Evolutionary conservation across 164 flowering plant species (phyloP), one percentile per base, ranked within the genome.

Genomic region (Platanus orientalis): DNA sequence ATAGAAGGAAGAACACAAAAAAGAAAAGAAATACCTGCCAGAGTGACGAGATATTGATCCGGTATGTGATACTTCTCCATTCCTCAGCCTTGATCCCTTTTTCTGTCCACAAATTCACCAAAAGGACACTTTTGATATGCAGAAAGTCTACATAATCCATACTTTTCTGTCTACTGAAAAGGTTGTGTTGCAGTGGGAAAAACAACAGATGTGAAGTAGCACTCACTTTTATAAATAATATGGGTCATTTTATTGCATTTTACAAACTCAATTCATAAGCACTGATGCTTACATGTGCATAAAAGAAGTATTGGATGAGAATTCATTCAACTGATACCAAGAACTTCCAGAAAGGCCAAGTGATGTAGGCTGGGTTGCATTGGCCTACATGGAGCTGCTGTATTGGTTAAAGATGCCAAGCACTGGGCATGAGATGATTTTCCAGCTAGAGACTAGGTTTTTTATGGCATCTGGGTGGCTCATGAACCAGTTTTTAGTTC

Each of bases 11-110:
- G 25, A 23, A 58, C 7, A 47, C 13, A 17, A 28, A 25, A 47
- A 13, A 26, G 19, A 17, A 57, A 57, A 45, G 49, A 45, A 2
- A 61, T 79, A 90, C 95, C 96, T 82, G 80, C 77, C 70, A 75
- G 76, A 76, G 56, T 13, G 62, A 57, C 57, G 63, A 25, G 83
- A 67, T 39, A 73, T 36, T 29, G 86, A 74, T 52, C 66, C 68
- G 69, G 60, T 61, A 57, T 61, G 67, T 32, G 71, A 65, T 17
- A 65, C 54, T 61, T 75, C 79, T 56, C 78, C 78, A 76, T 72
- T 81, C 66, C 76, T 76, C 54, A 51, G 71, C 49, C 69, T 73
- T 32, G 80, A 61, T 60, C 75, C 76, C 52, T 66, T 83, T 70
- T 78, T 90, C 96, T 87, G 84, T 60, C 50, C 19, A 45, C 19